A percentile compares a stretch with the other conserved stretches of the same genome.
Conservation (phyloP, 225 moss, liverwort and hornwort genomes). For the Marchantia polymorpha region DNA sequence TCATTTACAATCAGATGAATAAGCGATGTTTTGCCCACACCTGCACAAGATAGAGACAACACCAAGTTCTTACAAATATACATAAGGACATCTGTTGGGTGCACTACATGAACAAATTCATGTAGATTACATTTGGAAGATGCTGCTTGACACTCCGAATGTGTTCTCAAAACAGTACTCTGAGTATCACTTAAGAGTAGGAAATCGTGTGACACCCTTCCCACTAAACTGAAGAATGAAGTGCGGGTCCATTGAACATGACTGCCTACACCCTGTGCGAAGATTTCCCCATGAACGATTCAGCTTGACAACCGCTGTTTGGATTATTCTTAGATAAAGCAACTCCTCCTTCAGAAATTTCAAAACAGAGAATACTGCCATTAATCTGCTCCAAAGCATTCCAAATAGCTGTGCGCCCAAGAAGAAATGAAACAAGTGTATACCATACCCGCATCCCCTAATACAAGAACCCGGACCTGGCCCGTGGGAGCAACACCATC, state of each 20-base stretch:
- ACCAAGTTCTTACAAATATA: neutral
- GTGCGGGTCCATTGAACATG: too few species aligned
- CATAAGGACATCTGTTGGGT: too few species aligned
- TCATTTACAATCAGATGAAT: conserved; percentile 48
- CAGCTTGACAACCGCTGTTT: too few species aligned
- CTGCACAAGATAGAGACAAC: conserved; percentile 18
- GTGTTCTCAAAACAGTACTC: neutral
- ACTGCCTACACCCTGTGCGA: too few species aligned
- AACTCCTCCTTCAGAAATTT: too few species aligned
- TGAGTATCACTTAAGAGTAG: too few species aligned
- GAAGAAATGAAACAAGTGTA: neutral
- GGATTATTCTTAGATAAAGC: too few species aligned
- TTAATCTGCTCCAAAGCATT: too few species aligned
- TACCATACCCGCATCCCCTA: conserved; percentile 40
- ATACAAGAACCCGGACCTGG: conserved; percentile 45
- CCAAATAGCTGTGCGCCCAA: neutral
- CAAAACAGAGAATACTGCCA: too few species aligned
- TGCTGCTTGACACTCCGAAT: neutral
- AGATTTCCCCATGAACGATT: too few species aligned
- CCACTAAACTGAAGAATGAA: too few species aligned
- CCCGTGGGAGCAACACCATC: conserved; percentile 45
- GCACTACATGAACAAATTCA: neutral
- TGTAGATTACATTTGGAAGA: neutral
- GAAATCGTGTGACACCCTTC: too few species aligned
- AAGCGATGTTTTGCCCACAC: conserved; percentile 48